Conservation (phyloP, 139 green algal species). For the Microglena sp. region DNA sequence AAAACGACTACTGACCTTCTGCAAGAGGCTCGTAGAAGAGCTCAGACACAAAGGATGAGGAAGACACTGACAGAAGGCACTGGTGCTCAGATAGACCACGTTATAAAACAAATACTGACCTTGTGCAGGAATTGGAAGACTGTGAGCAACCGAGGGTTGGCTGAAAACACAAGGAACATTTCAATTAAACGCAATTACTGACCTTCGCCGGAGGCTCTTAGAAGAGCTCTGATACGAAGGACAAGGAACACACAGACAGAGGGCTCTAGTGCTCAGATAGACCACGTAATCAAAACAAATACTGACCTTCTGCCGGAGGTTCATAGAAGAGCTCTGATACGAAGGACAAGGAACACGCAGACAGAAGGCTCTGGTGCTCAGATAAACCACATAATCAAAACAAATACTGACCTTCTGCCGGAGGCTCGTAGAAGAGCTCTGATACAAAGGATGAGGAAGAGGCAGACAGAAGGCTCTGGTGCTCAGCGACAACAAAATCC, state of each 20-base stretch:
- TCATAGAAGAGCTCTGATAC: constrained; percentile 55
- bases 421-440: constrained; percentile 48
- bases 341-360: constrained; percentile 42
- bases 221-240: constrained; percentile 46
- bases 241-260: too few species aligned
- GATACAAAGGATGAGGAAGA: constrained; percentile 54
- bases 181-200: too few species aligned
- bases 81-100: too few species aligned
- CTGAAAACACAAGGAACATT: too few species aligned
- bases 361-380: constrained; percentile 89
- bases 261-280: too few species aligned
- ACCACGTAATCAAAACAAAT: too few species aligned
- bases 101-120: too few species aligned
- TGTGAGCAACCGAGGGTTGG: too few species aligned
- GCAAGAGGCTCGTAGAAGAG: constrained; percentile 1
- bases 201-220: constrained; percentile 41
- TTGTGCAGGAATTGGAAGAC: too few species aligned
- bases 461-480: constrained; percentile 75
- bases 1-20: too few species aligned
- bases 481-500: constrained; percentile 96
- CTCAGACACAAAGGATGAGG: constrained; percentile 5
- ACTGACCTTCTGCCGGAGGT: too few species aligned
- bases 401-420: constrained; percentile 1
- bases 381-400: constrained; percentile 53
- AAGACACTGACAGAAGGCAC: too few species aligned